Base-by-base conservation (phyloP, 768 basidiomycete genomes). In the Auriscalpium microsporum region DNA sequence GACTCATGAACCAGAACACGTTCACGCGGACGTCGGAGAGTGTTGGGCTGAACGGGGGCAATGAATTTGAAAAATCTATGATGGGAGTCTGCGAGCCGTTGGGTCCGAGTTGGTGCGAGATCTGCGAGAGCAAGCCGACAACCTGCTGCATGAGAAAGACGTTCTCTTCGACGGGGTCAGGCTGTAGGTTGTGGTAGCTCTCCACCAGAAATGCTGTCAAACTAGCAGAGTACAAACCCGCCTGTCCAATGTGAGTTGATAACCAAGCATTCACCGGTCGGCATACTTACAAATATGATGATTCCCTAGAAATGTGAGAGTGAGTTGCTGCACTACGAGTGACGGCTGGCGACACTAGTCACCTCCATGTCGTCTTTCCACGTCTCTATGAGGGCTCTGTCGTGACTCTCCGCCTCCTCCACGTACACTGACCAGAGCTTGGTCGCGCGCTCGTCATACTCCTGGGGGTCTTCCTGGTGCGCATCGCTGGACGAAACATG, bases 301-400 rank as follows among this genome's bases (percentile, higher is more conserved):
- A n/a, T 19, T 13, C 16, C 21, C 16, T 42, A 4, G 40, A 42
- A 9, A 2, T 7, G 3, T 42, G 40, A 9, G 40, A 42, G 40
- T 14, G 13, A 13, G 40, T 8, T 42, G 28, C 40, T 42, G 40
- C 13, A 8, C 13, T 59, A 73, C 73, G 48, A 74, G 28, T 28
- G 28, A 28, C 28, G 28, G 28, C 28, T 28, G 28, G 5, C 75
- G 40, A 74, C 72, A 2, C 73, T 65, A 35, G 73, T 68, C 8
- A 67, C 65, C 55, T 76, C 73, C 74, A 75, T 74, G 44, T 72
- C 72, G 7, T 67, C 68, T 56, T 72, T 74, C 73, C 72, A 75
- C 38, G 68, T 67, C 56, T 68, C 64, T 2, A 68, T 67, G 48
- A 71, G 61, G 28, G 62, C 60, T 50, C 57, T 62, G 52, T 74